A percentile compares a stretch with the other conserved stretches of the same genome.
phyloP scores from a whole-genome alignment of 2,329 filamentous ascomycete species.

The Bipolaris victoriae region DNA sequence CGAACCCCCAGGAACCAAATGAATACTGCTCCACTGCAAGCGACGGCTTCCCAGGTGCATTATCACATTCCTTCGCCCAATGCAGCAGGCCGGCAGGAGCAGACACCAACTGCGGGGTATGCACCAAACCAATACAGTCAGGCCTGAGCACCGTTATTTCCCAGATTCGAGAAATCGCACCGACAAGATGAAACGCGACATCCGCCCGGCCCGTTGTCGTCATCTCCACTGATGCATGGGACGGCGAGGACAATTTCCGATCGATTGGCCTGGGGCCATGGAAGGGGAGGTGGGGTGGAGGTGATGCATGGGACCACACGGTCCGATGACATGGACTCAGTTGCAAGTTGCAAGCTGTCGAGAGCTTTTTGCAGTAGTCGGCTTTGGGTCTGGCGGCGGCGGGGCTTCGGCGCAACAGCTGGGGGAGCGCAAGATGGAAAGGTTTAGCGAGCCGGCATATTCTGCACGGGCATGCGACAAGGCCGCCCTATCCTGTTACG shows the following conservation, averaged over 20 bases:
- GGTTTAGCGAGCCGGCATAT: constrained; percentile 14
- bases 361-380: constrained; percentile 13
- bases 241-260: constrained; percentile 8
- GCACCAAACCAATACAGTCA: constrained; percentile 30
- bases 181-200: constrained; percentile 9
- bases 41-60: constrained; percentile 34
- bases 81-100: constrained; percentile 22
- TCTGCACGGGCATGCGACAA: constrained; percentile 12
- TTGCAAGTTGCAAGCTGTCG: constrained; percentile 6
- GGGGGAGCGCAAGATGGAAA: constrained; percentile 15
- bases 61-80: constrained; percentile 28
- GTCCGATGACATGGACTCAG: constrained; percentile 12
- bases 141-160: constrained; percentile 14
- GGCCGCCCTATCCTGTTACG: constrained; percentile 21
- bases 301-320: not conserved
- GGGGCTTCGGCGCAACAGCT: constrained; percentile 22
- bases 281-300: not conserved
- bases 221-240: constrained; percentile 5
- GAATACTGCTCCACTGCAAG: constrained; percentile 36
- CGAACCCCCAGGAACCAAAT: constrained; percentile 50
- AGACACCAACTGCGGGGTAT: constrained; percentile 24
- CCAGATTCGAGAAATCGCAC: constrained; percentile 6
- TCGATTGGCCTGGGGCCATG: constrained; percentile 8
- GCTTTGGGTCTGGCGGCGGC: constrained; percentile 13
- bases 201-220: constrained; percentile 9